Conservation (phyloP, 768 basidiomycete genomes). For the Termitomyces sp. region DNA sequence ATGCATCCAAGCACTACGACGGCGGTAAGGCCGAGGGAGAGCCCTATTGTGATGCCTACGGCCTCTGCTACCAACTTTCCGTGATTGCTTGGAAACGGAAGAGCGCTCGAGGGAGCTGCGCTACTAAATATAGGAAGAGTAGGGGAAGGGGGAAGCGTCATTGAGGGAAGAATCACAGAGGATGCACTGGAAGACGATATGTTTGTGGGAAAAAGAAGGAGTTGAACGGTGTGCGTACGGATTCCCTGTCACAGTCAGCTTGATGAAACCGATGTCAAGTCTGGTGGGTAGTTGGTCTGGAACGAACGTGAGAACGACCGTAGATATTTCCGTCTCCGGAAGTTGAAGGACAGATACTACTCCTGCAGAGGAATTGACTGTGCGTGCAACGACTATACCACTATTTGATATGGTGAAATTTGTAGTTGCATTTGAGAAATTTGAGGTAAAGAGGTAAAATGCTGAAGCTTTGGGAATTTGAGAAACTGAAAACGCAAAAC, state of each 20-base stretch:
- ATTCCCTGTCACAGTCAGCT: constrained; percentile 29
- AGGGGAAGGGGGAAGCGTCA: constrained; percentile 29
- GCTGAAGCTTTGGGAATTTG: constrained; percentile 29
- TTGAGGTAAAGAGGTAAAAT: constrained; percentile 37
- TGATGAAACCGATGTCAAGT: constrained; percentile 33
- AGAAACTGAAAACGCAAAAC: background rate
- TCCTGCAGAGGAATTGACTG: constrained; percentile 36
- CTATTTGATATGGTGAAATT: constrained; percentile 47
- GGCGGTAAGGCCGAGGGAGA: constrained; percentile 23
- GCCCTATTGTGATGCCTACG: constrained; percentile 22
- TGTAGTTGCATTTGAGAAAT: constrained; percentile 43
- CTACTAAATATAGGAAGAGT: constrained; percentile 24
- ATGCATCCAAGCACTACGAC: constrained; percentile 16
- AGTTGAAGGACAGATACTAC: constrained; percentile 35
- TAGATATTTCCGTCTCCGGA: constrained; percentile 31
- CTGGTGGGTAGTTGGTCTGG: constrained; percentile 19
- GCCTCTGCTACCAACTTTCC: constrained; percentile 14
- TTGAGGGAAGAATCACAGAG: constrained; percentile 29
- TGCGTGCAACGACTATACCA: constrained; percentile 22
- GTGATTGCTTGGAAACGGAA: constrained; percentile 7
- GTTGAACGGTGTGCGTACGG: constrained; percentile 23
- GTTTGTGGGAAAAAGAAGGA: background rate
- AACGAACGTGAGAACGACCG: constrained; percentile 36
- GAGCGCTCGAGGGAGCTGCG: constrained; percentile 3
- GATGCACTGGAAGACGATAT: constrained; percentile 10